Conservation (phyloP, 371 early-diverging fungal genomes). For the Coelomomyces lativittatus region DNA sequence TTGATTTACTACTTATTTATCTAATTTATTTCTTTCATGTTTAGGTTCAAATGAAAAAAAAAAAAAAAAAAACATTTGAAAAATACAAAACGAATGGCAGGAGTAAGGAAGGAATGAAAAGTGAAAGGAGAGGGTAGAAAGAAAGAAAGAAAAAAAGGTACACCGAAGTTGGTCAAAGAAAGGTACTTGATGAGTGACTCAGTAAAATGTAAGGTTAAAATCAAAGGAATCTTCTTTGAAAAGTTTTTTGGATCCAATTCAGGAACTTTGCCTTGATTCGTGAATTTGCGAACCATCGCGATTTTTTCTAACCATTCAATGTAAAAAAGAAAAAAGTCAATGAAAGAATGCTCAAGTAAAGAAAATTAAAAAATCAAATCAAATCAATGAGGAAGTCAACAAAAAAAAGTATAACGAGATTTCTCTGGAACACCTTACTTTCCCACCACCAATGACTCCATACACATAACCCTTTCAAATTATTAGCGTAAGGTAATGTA, state of each 20-base stretch:
- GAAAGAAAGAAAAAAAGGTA: too few species aligned
- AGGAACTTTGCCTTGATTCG: background rate
- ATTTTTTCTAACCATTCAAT: background rate
- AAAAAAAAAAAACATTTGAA: too few species aligned
- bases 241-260: background rate
- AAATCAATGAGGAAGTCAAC: background rate
- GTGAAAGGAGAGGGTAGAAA: too few species aligned
- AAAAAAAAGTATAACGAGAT: background rate
- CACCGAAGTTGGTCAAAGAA: too few species aligned
- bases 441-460: background rate
- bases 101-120: too few species aligned
- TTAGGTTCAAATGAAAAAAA: too few species aligned
- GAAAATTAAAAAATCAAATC: background rate
- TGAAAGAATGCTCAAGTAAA: background rate
- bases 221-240: too few species aligned
- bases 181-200: too few species aligned
- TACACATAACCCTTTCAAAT: background rate
- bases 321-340: background rate
- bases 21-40: too few species aligned
- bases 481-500: background rate
- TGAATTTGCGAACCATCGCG: background rate
- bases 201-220: too few species aligned
- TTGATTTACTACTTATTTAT: too few species aligned
- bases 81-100: too few species aligned
- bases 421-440: background rate